Evolutionary conservation across 2,329 filamentous ascomycete species (phyloP).

Genomic region (Ceratocystis cubensis): DNA sequence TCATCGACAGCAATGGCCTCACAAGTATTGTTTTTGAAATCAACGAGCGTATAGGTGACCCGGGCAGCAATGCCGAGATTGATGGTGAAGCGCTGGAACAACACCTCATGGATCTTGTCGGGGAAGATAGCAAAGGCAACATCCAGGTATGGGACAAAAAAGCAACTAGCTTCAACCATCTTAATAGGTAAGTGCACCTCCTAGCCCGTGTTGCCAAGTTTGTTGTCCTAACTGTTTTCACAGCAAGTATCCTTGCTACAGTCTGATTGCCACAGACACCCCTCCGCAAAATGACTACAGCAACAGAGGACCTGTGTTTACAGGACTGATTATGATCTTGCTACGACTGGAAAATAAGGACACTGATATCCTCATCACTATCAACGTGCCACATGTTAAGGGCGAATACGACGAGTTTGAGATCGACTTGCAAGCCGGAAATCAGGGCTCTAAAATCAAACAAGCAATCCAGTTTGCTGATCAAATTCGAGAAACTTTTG

Average conservation of each 20-base stretch:
- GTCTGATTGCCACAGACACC: slow-evolving; percentile 55
- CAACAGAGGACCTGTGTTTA: slow-evolving; percentile 45
- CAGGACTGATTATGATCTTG: slow-evolving; percentile 64
- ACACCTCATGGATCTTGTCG: slow-evolving; percentile 57
- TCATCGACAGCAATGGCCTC: slow-evolving; percentile 70
- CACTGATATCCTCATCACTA: slow-evolving; percentile 72
- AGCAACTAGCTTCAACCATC: slow-evolving; percentile 43
- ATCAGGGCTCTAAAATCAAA: slow-evolving; percentile 54
- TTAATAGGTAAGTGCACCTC: slow-evolving; percentile 35
- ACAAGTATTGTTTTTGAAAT: slow-evolving; percentile 86
- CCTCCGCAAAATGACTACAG: slow-evolving; percentile 26
- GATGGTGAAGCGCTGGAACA: slow-evolving; percentile 58
- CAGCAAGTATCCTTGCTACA: slow-evolving; percentile 46
- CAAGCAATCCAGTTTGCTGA: slow-evolving; percentile 55
- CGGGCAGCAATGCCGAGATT: slow-evolving; percentile 43
- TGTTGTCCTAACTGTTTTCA: slow-evolving; percentile 3
- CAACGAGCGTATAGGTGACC: slow-evolving; percentile 58
- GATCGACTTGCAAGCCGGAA: slow-evolving; percentile 53
- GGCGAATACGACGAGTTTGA: slow-evolving; percentile 62
- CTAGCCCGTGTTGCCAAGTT: not conserved
- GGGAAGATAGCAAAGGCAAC: slow-evolving; percentile 44
- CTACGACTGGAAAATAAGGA: slow-evolving; percentile 60
- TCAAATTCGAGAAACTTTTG: slow-evolving; percentile 58
- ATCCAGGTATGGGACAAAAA: slow-evolving; percentile 56
- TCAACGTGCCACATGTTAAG: slow-evolving; percentile 76